Evolutionary conservation across 129 eudicot species (phyloP).

Genomic region (Oenanthe sinensis): DNA sequence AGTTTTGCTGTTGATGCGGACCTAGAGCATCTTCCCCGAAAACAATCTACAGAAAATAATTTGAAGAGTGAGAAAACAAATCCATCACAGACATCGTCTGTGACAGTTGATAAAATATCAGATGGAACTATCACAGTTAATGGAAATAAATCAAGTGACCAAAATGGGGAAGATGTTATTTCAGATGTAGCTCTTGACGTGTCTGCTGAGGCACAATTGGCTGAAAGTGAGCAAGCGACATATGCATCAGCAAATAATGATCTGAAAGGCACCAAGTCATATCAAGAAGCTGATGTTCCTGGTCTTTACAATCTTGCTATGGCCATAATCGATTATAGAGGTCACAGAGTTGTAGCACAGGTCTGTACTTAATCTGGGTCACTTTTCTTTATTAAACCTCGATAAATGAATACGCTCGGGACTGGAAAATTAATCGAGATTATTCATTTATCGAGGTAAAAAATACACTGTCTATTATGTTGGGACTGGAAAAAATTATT

Average conservation of each 20-base stretch:
- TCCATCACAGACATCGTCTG: conserved; percentile 15
- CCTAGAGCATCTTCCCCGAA: conserved; percentile 73
- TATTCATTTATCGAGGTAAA: no score
- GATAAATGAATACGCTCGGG: no score
- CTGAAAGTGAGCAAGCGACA: conserved; percentile 99
- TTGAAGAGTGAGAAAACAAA: conserved; percentile 21
- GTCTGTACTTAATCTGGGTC: conserved; percentile 22
- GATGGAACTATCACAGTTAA: conserved; percentile 18
- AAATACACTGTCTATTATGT: no score
- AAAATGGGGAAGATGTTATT: conserved; percentile 22
- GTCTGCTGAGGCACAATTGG: conserved; percentile 67
- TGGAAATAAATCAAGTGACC: conserved; percentile 32
- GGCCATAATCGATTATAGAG: conserved; percentile 97
- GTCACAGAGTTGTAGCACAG: conserved; percentile 98
- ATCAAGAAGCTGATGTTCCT: conserved; percentile 96
- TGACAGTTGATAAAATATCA: conserved; percentile 22
- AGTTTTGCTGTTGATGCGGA: conserved; percentile 99
- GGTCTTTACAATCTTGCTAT: conserved; percentile 98
- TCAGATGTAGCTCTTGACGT: conserved; percentile 42
- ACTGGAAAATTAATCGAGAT: no score
- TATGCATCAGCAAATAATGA: conserved; percentile 97
- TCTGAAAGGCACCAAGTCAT: conserved; percentile 93
- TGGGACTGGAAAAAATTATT: no score
- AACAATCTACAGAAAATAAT: conserved; percentile 35
- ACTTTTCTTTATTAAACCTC: no score